phyloP scores from a whole-genome alignment of 1,284 basidiomycete genomes.

The Apiotrichum gracile region DNA sequence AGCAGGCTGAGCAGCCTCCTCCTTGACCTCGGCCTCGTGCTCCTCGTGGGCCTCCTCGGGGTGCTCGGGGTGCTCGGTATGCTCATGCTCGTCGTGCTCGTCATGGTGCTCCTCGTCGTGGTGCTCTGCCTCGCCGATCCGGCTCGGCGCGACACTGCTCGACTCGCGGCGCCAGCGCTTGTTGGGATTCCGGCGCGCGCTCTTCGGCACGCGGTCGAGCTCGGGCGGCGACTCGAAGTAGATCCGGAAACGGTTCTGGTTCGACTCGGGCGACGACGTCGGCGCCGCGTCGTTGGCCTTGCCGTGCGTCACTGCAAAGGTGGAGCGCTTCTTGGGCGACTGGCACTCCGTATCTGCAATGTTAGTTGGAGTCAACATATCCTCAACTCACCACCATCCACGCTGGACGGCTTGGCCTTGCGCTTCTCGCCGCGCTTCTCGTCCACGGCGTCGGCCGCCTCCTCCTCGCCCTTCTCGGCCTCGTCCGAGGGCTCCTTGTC shows the following conservation, averaged over 20 bases:
- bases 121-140: slow-evolving; percentile 15
- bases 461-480: slow-evolving; percentile 17
- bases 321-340: slow-evolving; percentile 37
- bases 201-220: slow-evolving; percentile 41
- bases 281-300: slow-evolving; percentile 26
- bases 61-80: slow-evolving; percentile 8
- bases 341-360: slow-evolving; percentile 13
- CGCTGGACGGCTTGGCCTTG: slow-evolving; percentile 41
- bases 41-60: slow-evolving; percentile 22
- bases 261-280: slow-evolving; percentile 25
- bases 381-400: slow-evolving; percentile 37
- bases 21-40: slow-evolving; percentile 41
- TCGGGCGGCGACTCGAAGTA: slow-evolving; percentile 49
- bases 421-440: slow-evolving; percentile 42
- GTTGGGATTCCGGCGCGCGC: slow-evolving; percentile 43
- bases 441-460: slow-evolving; percentile 13
- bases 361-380: background rate
- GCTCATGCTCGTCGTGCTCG: slow-evolving; percentile 40
- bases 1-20: slow-evolving; percentile 18
- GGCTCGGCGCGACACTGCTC: slow-evolving; percentile 33
- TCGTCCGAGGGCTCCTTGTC: slow-evolving; percentile 52
- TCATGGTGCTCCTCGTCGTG: slow-evolving; percentile 14
- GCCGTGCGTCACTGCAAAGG: slow-evolving; percentile 39
- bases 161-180: slow-evolving; percentile 60
- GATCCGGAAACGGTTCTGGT: slow-evolving; percentile 47